Evolutionary conservation across 2,329 filamentous ascomycete genomes (phyloP).

Genomic region (Xylaria hypoxylon): DNA sequence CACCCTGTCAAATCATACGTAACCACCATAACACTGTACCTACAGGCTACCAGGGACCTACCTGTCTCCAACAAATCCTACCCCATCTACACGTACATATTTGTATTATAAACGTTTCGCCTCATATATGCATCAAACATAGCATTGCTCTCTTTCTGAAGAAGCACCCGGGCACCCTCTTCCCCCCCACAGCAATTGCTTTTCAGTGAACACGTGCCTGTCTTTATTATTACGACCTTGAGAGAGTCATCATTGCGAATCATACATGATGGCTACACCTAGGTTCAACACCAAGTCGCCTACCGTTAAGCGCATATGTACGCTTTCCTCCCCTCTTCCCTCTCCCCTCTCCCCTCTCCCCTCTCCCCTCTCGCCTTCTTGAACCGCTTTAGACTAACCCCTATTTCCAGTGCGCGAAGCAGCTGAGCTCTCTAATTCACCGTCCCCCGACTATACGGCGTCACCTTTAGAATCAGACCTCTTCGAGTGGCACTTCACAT

Average conservation of each 20-base stretch:
- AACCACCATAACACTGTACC: too few species aligned
- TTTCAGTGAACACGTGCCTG: background rate
- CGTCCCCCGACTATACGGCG: slow-evolving; percentile 87
- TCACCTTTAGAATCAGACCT: slow-evolving; percentile 88
- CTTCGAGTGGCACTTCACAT: slow-evolving; percentile 99
- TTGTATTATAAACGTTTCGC: background rate
- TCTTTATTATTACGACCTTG: background rate
- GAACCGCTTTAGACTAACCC: background rate
- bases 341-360: background rate
- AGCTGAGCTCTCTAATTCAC: slow-evolving; percentile 81
- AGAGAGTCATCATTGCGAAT: background rate
- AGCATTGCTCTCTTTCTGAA: background rate
- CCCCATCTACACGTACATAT: background rate
- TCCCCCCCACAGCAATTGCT: background rate
- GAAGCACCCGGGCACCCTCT: background rate
- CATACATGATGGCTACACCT: slow-evolving; percentile 55
- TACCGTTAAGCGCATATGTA: slow-evolving; percentile 86
- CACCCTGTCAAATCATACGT: background rate
- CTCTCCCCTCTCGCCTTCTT: background rate
- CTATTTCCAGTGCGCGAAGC: slow-evolving; percentile 81
- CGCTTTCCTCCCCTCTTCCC: slow-evolving; percentile 45
- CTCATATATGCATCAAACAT: background rate
- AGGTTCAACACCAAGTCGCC: slow-evolving; percentile 80
- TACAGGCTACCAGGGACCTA: too few species aligned
- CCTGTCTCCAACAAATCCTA: background rate